A percentile compares a stretch with the other conserved stretches of the same genome.
These are phyloP conservation scores for Colletotrichum magnum DNA, from an alignment of 2,329 filamentous ascomycete genomes.

Conservation along the genomic window DNA sequence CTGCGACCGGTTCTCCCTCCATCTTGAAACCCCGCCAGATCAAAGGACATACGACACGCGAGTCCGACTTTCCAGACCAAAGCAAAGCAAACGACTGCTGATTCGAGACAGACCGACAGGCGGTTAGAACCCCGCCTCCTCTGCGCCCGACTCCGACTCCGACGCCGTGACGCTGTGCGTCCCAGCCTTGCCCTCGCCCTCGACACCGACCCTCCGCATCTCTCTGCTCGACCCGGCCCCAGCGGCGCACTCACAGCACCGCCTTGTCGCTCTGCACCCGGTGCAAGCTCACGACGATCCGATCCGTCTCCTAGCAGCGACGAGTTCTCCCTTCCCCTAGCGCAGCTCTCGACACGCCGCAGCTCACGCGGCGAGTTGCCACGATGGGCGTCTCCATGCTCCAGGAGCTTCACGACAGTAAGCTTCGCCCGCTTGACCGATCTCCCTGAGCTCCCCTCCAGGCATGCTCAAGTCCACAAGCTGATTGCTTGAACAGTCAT, in stretches of 20 bases:
- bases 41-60: constrained; percentile 18
- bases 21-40: constrained; percentile 51
- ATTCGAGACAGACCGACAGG: not conserved
- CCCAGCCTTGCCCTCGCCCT: too few relatives aligned
- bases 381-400: constrained; percentile 89
- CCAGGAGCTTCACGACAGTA: constrained; percentile 68
- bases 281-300: constrained; percentile 3
- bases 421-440: constrained; percentile 45
- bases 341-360: constrained; percentile 7
- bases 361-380: constrained; percentile 46
- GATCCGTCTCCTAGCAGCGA: constrained; percentile 13
- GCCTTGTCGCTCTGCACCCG: constrained; percentile 22
- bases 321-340: not conserved
- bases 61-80: constrained; percentile 1
- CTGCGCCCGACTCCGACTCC: not conserved
- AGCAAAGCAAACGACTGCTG: not conserved
- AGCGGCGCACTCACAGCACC: constrained; percentile 6
- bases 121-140: constrained; percentile 3
- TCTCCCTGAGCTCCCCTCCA: not conserved
- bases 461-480: not conserved
- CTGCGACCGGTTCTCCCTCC: constrained; percentile 38
- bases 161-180: too few relatives aligned
- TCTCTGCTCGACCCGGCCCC: constrained; percentile 6
- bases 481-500: constrained; percentile 68
- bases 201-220: constrained; percentile 27